Evolutionary conservation across 352 stramenopile genomes (phyloP).

Genomic region (Phytophthora nicotianae): DNA sequence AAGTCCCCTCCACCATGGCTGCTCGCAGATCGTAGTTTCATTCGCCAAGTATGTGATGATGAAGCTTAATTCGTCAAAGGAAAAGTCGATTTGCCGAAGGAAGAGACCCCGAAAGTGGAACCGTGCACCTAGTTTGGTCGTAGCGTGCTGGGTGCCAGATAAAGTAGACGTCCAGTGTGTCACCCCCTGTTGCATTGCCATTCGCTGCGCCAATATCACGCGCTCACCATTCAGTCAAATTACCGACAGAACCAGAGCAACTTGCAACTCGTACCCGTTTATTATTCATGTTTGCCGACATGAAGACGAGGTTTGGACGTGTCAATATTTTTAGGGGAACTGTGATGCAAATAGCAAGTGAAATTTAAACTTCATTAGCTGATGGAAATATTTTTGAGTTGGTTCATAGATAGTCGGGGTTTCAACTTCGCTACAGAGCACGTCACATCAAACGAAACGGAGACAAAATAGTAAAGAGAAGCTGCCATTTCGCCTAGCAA

Average conservation of each 20-base stretch:
- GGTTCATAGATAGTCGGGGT: too few species aligned
- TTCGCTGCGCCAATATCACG: slow-evolving; percentile 16
- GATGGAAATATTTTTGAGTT: too few species aligned
- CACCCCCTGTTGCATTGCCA: slow-evolving; percentile 31
- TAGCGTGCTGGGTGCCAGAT: slow-evolving; percentile 33
- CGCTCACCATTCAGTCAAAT: slow-evolving; percentile 1
- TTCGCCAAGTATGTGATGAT: slow-evolving; percentile 50
- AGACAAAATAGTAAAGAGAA: slow-evolving; percentile 10
- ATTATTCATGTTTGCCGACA: slow-evolving; percentile 33
- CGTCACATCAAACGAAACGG: neutral
- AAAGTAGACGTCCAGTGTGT: slow-evolving; percentile 35
- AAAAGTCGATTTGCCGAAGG: slow-evolving; percentile 46
- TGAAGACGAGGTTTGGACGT: neutral
- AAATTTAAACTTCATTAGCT: too few species aligned
- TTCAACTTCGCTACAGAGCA: neutral
- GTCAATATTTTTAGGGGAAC: slow-evolving; percentile 1
- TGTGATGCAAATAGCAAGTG: neutral
- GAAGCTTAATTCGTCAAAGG: slow-evolving; percentile 47
- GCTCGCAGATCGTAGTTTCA: slow-evolving; percentile 45
- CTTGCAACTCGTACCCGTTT: slow-evolving; percentile 16
- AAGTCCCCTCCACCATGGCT: slow-evolving; percentile 48
- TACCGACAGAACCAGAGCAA: slow-evolving; percentile 2
- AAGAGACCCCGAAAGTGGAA: slow-evolving; percentile 54
- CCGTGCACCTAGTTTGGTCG: slow-evolving; percentile 46
- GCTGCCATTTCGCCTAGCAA: slow-evolving; percentile 31